Conservation (phyloP, 306 rosid species). For the Castanopsis chinensis region DNA sequence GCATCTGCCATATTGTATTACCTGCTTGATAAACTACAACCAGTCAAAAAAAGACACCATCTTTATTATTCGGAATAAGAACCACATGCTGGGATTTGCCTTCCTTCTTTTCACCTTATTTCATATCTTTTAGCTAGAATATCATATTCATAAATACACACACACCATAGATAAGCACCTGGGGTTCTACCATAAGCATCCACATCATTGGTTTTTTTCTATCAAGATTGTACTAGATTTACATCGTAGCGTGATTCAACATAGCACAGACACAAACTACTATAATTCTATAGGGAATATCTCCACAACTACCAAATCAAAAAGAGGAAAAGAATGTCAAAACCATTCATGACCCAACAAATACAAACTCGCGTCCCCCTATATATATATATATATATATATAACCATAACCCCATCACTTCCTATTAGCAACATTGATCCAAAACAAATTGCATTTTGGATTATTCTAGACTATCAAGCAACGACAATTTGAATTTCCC, state of each 20-base stretch:
- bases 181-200: no score
- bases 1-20: conserved; percentile 81
- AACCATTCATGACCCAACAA: background rate
- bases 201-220: background rate
- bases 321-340: background rate
- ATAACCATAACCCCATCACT: no score
- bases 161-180: background rate
- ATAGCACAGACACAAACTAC: background rate
- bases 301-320: background rate
- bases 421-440: no score
- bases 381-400: no score
- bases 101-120: background rate
- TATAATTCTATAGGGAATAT: background rate
- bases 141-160: background rate
- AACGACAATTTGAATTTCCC: background rate
- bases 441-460: no score
- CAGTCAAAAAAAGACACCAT: conserved; percentile 7
- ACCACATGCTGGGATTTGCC: background rate
- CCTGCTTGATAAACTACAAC: conserved; percentile 26
- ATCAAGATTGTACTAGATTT: background rate
- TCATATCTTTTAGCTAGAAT: background rate
- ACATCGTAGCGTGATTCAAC: background rate
- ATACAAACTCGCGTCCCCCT: background rate
- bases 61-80: conserved; percentile 5
- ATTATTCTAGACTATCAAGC: background rate